Evolutionary conservation across 2,329 filamentous ascomycete genomes (phyloP), one percentile per base, ranked within the genome.

Genomic region (Colletotrichum gloeosporioides): DNA sequence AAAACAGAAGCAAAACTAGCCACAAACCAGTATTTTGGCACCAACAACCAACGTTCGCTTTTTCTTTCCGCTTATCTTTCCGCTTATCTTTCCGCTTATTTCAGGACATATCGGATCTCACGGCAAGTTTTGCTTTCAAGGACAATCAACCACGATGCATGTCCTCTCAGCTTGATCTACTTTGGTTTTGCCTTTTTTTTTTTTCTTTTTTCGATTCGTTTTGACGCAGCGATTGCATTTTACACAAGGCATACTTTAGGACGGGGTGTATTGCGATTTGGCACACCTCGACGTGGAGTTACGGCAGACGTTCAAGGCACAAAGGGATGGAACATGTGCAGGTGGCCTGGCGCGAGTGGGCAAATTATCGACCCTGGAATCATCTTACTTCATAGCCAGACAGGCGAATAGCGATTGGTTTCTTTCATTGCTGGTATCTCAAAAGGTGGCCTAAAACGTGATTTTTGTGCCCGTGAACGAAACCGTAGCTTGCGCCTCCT

Each of bases 401-500:
- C 36, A 69, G 59, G 49, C 31, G 59, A 22, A 22, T 32, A 73
- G 70, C 64, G 27, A 59, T 59, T 69, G 57, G 27, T 36, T 53
- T 59, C 44, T 49, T 12, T 69, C 32, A 31, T 6, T 18, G 12
- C 34, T 62, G 44, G 32, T 27, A 61, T 18, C 15, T 25, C 27
- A 29, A n/a, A 25, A 5, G 16, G 34, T 31, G 32, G 9, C 57
- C 62, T 75, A 78, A 39, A 78, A 78, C 5, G 69, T 78, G 71
- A 93, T 89, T 83, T 92, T 92, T 77, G 87, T 89, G 67, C 91
- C 91, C 71, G 88, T 80, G 82, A 92, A 93, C 27, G 85, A 84
- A 27, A 87, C 88, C 62, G 87, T 88, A 80, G 89, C 87, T 77
- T 89, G 85, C 76, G 85, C 85, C 79, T 92, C 90, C 83, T 93